These are phyloP conservation scores for Tetracentron sinense DNA, from an alignment of 164 flowering plant genomes.

Conservation along the genomic window DNA sequence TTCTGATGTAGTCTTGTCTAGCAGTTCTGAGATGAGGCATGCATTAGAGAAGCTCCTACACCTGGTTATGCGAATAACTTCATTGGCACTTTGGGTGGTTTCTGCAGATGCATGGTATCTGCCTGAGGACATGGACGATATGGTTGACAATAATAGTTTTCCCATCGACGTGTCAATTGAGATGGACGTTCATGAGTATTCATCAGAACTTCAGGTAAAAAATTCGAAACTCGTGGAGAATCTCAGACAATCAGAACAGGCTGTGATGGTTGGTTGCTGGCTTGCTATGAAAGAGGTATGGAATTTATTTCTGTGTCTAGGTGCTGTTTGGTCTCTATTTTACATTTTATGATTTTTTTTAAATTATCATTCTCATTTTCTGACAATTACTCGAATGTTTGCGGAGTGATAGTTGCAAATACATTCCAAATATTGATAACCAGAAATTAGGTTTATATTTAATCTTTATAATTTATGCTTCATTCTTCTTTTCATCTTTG, in stretches of 20 bases:
- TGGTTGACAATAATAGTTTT: slow-evolving; percentile 54
- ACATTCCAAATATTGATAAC: neutral
- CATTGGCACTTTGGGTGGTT: slow-evolving; percentile 94
- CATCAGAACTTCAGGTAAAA: slow-evolving; percentile 29
- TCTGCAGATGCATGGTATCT: slow-evolving; percentile 96
- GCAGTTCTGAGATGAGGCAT: slow-evolving; percentile 55
- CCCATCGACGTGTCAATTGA: slow-evolving; percentile 41
- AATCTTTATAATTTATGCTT: neutral
- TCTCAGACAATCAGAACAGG: slow-evolving; percentile 58
- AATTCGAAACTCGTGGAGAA: slow-evolving; percentile 26
- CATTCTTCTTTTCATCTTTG: too few relatives aligned
- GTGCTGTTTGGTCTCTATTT: neutral
- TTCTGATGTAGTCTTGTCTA: slow-evolving; percentile 52
- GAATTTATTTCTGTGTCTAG: slow-evolving; percentile 2
- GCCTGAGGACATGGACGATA: slow-evolving; percentile 81
- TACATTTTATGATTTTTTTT: neutral
- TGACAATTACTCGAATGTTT: neutral
- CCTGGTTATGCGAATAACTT: slow-evolving; percentile 73
- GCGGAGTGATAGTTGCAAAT: neutral
- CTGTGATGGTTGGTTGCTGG: slow-evolving; percentile 99
- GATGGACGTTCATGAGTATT: slow-evolving; percentile 19
- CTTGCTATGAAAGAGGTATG: slow-evolving; percentile 99
- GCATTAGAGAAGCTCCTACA: slow-evolving; percentile 65
- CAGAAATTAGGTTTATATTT: neutral
- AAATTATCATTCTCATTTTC: neutral